Evolutionary conservation across 2,329 filamentous ascomycete species (phyloP).

Genomic region (Verticillium nonalfalfae): DNA sequence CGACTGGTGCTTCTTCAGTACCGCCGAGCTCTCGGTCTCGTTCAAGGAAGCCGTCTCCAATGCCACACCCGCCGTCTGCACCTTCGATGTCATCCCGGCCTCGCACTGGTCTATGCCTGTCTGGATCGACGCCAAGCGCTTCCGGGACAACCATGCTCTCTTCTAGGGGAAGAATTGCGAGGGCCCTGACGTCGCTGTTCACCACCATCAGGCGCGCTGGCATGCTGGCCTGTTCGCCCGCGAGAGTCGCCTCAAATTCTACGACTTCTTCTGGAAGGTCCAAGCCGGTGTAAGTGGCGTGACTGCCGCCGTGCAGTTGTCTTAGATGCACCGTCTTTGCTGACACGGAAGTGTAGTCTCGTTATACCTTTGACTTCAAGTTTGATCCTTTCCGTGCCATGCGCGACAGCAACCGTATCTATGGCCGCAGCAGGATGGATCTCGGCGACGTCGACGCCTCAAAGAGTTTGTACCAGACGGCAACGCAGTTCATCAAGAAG

Average conservation of each 20-base stretch:
- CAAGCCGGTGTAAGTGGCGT: conserved; percentile 47
- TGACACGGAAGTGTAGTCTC: conserved; percentile 30
- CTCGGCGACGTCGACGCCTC: conserved; percentile 36
- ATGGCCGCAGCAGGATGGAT: conserved; percentile 54
- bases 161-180: conserved; percentile 56
- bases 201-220: conserved; percentile 77
- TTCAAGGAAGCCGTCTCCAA: conserved; percentile 66
- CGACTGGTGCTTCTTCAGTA: conserved; percentile 85
- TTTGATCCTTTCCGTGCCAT: conserved; percentile 86
- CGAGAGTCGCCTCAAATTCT: conserved; percentile 60
- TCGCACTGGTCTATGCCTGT: conserved; percentile 71
- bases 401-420: conserved; percentile 76
- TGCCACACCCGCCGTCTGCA: conserved; percentile 63
- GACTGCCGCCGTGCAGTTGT: neutral
- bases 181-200: conserved; percentile 55
- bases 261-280: conserved; percentile 56
- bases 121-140: conserved; percentile 65
- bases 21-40: conserved; percentile 68
- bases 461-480: conserved; percentile 36
- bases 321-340: conserved; percentile 9
- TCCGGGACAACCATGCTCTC: conserved; percentile 56
- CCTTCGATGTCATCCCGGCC: conserved; percentile 66
- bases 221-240: conserved; percentile 78
- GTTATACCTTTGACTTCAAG: conserved; percentile 56
- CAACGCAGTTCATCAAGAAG: conserved; percentile 36